phyloP scores from a whole-genome alignment of 1,284 basidiomycete species.

The Phellinidium pouzarii region DNA sequence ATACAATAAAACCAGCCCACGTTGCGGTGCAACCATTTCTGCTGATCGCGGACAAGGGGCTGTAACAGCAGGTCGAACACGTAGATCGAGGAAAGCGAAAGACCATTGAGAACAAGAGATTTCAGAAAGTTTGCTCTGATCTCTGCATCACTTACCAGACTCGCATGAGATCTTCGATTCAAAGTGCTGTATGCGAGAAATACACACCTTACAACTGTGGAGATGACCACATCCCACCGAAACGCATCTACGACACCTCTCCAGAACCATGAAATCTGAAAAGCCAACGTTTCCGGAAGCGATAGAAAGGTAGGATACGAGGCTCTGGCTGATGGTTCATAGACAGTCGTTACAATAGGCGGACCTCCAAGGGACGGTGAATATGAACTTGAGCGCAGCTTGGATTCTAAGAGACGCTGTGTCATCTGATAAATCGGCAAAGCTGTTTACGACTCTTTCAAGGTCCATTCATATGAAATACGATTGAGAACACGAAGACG shows the following conservation, averaged over 20 bases:
- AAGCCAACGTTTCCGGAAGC: slow-evolving; percentile 46
- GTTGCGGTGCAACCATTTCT: slow-evolving; percentile 63
- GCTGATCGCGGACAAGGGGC: slow-evolving; percentile 56
- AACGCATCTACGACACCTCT: slow-evolving; percentile 63
- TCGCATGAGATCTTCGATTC: slow-evolving; percentile 14
- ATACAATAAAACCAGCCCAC: slow-evolving; percentile 68
- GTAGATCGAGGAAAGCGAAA: slow-evolving; percentile 66
- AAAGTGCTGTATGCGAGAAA: slow-evolving; percentile 1
- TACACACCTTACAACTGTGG: slow-evolving; percentile 42
- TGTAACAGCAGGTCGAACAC: slow-evolving; percentile 64
- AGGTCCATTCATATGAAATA: too few relatives aligned
- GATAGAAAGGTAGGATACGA: slow-evolving; percentile 31
- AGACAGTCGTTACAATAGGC: not conserved
- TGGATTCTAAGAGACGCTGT: too few relatives aligned
- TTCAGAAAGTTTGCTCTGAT: slow-evolving; percentile 68
- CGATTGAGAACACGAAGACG: too few relatives aligned
- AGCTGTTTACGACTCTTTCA: too few relatives aligned
- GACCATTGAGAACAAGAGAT: slow-evolving; percentile 60
- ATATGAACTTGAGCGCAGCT: not conserved
- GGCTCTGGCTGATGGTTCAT: slow-evolving; percentile 3
- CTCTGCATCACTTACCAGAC: slow-evolving; percentile 53
- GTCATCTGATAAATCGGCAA: too few relatives aligned
- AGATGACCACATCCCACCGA: slow-evolving; percentile 59
- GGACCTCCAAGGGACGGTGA: not conserved
- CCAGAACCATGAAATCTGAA: slow-evolving; percentile 54